Evolutionary conservation across 305 asterid genomes (phyloP).

Genomic region (Fraxinus latifolia): DNA sequence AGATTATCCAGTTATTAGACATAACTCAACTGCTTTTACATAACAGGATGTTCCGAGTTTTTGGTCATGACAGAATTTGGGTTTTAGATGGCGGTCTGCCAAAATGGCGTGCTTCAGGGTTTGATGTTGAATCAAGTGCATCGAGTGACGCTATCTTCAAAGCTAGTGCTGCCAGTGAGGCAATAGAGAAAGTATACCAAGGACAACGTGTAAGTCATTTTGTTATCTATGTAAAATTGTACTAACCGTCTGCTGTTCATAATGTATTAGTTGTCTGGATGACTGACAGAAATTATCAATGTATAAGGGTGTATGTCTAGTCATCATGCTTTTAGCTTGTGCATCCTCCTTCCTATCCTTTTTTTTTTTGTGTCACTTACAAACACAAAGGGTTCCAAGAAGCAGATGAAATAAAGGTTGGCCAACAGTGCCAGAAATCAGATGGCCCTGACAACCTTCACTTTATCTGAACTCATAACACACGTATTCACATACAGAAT

Average conservation of each 20-base stretch:
- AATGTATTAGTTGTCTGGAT: neutral
- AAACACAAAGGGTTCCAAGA: neutral
- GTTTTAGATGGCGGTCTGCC: constrained; percentile 95
- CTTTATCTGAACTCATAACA: neutral
- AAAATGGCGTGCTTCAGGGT: constrained; percentile 91
- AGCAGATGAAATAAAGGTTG: neutral
- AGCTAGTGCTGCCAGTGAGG: constrained; percentile 97
- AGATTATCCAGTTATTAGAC: neutral
- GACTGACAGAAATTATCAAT: neutral
- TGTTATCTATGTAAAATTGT: neutral
- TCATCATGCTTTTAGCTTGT: neutral
- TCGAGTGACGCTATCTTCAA: constrained; percentile 84
- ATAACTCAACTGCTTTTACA: neutral
- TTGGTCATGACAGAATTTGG: constrained; percentile 87
- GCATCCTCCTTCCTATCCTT: neutral
- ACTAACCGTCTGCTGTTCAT: neutral
- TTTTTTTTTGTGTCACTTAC: neutral
- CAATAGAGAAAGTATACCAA: constrained; percentile 78
- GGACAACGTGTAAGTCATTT: constrained; percentile 61
- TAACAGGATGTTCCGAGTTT: constrained; percentile 92
- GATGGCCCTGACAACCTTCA: neutral
- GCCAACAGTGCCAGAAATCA: neutral
- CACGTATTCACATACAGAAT: neutral
- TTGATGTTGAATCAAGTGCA: constrained; percentile 93
- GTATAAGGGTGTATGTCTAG: neutral